A percentile compares a stretch with the other conserved stretches of the same genome.
These are phyloP conservation scores for Leccinum ponderosum DNA, from an alignment of 1,284 basidiomycete species.

Conservation along the genomic window DNA sequence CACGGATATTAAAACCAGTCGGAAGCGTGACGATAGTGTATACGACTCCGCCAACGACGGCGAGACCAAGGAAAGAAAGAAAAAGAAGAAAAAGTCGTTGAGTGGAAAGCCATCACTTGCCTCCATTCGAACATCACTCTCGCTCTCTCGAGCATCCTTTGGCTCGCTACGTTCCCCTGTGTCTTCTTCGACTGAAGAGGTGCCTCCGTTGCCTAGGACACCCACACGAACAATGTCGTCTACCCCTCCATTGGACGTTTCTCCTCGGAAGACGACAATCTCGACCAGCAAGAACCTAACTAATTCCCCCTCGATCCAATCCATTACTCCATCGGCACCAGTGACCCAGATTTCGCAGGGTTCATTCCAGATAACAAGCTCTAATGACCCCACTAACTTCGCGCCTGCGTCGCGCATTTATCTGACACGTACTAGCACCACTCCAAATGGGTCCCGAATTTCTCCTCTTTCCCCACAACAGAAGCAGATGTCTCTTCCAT, in stretches of 20 bases:
- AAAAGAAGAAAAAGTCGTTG: slow-evolving; percentile 18
- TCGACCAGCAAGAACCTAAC: slow-evolving; percentile 18
- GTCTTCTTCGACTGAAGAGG: slow-evolving; percentile 20
- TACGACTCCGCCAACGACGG: slow-evolving; percentile 26
- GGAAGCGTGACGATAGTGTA: slow-evolving; percentile 7
- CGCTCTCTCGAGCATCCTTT: slow-evolving; percentile 32
- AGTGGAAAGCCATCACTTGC: slow-evolving; percentile 33
- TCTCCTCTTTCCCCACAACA: slow-evolving; percentile 26
- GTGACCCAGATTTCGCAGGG: slow-evolving; percentile 2
- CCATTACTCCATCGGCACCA: slow-evolving; percentile 30
- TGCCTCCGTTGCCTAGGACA: slow-evolving; percentile 29
- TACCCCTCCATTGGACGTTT: background rate
- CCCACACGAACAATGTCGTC: slow-evolving; percentile 15
- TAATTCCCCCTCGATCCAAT: slow-evolving; percentile 15
- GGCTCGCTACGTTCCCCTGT: slow-evolving; percentile 25
- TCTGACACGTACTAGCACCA: background rate
- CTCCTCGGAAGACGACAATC: slow-evolving; percentile 8
- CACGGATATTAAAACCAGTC: background rate
- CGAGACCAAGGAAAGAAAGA: slow-evolving; percentile 19
- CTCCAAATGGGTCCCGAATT: slow-evolving; percentile 15
- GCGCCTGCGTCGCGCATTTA: slow-evolving; percentile 15
- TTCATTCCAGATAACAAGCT: slow-evolving; percentile 21
- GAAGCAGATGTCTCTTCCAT: slow-evolving; percentile 27
- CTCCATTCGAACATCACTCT: slow-evolving; percentile 33
- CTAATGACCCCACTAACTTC: slow-evolving; percentile 4